phyloP scores from a whole-genome alignment of 176 grass and related monocot genomes.

The Leersia perrieri region DNA sequence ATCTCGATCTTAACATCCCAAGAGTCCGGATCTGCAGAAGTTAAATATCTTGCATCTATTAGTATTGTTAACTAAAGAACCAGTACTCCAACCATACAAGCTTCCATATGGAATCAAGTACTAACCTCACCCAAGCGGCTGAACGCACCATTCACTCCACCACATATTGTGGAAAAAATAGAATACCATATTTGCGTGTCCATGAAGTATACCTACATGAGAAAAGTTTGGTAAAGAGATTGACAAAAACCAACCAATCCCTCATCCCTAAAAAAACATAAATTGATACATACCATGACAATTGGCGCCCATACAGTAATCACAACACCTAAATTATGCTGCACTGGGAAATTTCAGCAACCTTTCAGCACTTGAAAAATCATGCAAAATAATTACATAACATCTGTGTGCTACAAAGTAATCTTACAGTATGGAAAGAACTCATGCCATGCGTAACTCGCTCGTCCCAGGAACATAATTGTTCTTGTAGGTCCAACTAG shows the following conservation, averaged over 20 bases:
- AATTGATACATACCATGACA: slow-evolving; percentile 67
- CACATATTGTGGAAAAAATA: slow-evolving; percentile 96
- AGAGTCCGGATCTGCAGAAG: slow-evolving; percentile 82
- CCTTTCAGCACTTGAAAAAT: slow-evolving; percentile 27
- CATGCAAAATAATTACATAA: neutral
- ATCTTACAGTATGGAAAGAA: slow-evolving; percentile 93
- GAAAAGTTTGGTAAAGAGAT: slow-evolving; percentile 11
- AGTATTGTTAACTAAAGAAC: slow-evolving; percentile 5
- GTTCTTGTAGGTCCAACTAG: slow-evolving; percentile 74
- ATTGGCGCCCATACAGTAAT: slow-evolving; percentile 91
- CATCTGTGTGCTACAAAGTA: slow-evolving; percentile 10
- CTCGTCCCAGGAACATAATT: slow-evolving; percentile 76
- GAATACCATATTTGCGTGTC: slow-evolving; percentile 99
- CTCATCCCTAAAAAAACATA: neutral
- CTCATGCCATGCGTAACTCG: slow-evolving; percentile 78
- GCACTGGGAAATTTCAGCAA: slow-evolving; percentile 61
- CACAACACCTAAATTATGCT: slow-evolving; percentile 84
- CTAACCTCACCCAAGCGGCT: slow-evolving; percentile 93
- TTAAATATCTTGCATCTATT: slow-evolving; percentile 27
- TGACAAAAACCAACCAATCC: neutral
- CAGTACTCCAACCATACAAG: slow-evolving; percentile 11
- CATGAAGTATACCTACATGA: slow-evolving; percentile 91
- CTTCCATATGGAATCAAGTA: slow-evolving; percentile 37
- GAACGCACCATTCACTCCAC: slow-evolving; percentile 87
- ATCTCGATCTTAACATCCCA: slow-evolving; percentile 95